Evolutionary conservation across 129 eudicot species (phyloP), one percentile per base, ranked within the genome.

Genomic region (Daucus carota): DNA sequence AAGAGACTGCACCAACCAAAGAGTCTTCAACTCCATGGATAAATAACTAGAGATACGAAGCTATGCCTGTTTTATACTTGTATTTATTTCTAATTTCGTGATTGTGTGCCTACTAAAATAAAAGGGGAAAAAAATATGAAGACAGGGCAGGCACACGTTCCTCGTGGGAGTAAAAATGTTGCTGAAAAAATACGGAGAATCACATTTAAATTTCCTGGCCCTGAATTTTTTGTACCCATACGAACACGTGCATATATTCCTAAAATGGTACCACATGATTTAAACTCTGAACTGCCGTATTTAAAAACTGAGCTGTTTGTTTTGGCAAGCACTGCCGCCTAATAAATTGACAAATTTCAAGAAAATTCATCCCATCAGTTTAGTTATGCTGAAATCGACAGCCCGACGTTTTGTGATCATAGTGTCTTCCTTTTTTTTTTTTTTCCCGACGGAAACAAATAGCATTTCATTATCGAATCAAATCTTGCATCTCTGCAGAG

Each of bases 1-100:
- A 57, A 78, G 20, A 38, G 47, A 70, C 20, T 78, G 74, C 34
- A 77, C 11, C 36, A 59, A 72, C 68, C 63, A 67, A 18, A n/a
- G 43, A 29, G 76, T 34, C 76, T 57, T 62, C 18, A 24, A 63
- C 73, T 80, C 84, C 84, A 80, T 75, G 16, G 66, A 60, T 73
- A 15, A 60, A 59, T 29, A 11, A 5, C 9, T 1, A 38, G 59
- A 70, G 41, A 65, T 38, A 18, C 8, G 44, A 42, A 32, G 24
- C 45, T 28, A 70, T 73, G 40, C 67, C 26, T n/a, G 43, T 18
- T 73, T 32, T 73, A 63, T 62, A 59, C 74, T 42, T 15, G 42
- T 24, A 67, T 11, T 8, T 63, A 9, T 31, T 63, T 63, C 41
- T 63, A 63, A 26, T 14, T 63, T 62, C 20, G 4, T 67, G 3